Percentiles rank a stretch among this genome's conserved stretches.
Conservation (phyloP, 805 yeast genomes). For the Babjeviella inositovora region DNA sequence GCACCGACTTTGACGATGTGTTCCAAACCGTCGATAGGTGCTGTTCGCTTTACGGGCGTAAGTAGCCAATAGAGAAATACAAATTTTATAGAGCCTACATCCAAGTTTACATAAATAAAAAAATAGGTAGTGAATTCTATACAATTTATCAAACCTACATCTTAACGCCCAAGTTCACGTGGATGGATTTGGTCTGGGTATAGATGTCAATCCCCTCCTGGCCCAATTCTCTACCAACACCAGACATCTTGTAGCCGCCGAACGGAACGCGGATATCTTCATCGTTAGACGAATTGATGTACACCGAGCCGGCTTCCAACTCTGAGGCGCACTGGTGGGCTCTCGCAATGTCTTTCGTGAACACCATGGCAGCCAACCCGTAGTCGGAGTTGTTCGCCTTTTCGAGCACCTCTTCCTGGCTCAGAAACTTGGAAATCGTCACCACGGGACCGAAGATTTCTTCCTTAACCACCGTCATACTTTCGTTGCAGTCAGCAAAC, state of each 20-base stretch:
- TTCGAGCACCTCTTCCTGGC: constrained; percentile 51
- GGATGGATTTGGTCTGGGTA: constrained; percentile 63
- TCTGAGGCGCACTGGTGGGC: constrained; percentile 51
- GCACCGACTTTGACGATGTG: no score
- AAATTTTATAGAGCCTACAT: no score
- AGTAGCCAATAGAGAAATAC: no score
- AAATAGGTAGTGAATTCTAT: no score
- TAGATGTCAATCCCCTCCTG: constrained; percentile 55
- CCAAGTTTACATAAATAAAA: no score
- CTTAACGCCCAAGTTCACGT: constrained; percentile 27
- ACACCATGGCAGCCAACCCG: constrained; percentile 75
- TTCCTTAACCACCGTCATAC: constrained; percentile 54
- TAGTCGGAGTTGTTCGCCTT: constrained; percentile 61
- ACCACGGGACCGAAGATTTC: constrained; percentile 88
- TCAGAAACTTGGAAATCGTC: constrained; percentile 42
- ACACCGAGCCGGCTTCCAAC: constrained; percentile 51
- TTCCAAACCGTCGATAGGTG: no score
- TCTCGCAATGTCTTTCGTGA: constrained; percentile 47
- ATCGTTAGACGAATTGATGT: constrained; percentile 56
- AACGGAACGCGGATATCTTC: constrained; percentile 55
- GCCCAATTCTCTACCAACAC: constrained; percentile 73
- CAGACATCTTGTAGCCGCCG: constrained; percentile 71
- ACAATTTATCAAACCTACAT: no score
- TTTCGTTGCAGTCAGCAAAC: constrained; percentile 51
- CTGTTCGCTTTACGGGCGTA: no score